Evolutionary conservation across 2,329 filamentous ascomycete genomes (phyloP).

Genomic region (Rhytidhysteron rufulum): DNA sequence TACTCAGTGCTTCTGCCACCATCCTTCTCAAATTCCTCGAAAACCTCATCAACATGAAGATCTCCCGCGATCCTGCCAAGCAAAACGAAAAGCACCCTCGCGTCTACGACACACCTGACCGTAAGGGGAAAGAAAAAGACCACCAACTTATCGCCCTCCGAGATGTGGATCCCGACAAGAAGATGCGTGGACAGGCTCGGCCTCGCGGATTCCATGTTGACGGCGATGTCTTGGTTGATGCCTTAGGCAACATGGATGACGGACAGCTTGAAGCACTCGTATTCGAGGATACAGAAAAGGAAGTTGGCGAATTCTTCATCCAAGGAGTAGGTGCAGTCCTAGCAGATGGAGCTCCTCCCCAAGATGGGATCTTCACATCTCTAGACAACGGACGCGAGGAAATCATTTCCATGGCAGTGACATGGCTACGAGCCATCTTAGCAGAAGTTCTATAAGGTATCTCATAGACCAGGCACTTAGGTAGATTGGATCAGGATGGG

Average conservation of each 20-base stretch:
- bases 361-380: background rate
- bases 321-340: background rate
- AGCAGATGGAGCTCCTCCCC: background rate
- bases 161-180: slow-evolving; percentile 1
- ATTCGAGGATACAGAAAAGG: background rate
- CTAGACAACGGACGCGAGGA: too few species aligned
- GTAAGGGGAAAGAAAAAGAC: background rate
- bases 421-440: too few species aligned
- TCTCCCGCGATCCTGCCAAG: background rate
- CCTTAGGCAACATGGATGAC: background rate
- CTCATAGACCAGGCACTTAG: too few species aligned
- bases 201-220: background rate
- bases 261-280: background rate
- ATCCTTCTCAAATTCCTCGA: slow-evolving; percentile 70
- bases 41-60: slow-evolving; percentile 47
- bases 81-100: background rate
- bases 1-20: slow-evolving; percentile 62
- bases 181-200: background rate
- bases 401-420: too few species aligned
- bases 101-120: background rate
- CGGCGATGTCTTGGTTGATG: background rate
- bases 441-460: too few species aligned
- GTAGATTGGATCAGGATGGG: too few species aligned
- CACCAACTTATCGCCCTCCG: background rate
- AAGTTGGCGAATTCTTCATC: background rate